Base-by-base conservation (phyloP, 495 filamentous ascomycete genomes). In the Physcia stellaris region DNA sequence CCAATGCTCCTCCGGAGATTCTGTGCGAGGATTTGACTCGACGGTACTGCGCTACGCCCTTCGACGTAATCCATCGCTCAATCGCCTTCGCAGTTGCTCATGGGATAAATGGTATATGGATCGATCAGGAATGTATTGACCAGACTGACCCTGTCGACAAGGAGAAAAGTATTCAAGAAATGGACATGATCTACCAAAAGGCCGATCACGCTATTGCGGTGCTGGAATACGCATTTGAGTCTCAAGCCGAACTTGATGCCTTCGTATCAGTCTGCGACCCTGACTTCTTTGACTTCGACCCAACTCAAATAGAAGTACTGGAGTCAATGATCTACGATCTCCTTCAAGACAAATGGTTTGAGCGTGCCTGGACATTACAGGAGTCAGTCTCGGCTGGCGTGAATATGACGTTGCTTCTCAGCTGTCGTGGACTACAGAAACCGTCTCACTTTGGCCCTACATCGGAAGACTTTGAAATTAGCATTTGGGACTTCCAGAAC, bases 91-190 rank as follows among this genome's bases (percentile, higher is more conserved):
- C 45, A 10, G 16, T 31, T 12, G 13, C 10, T 15, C 34, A 24
- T 6, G 17, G 24, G 17, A 20, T 44, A 27, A 38, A 39, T 18
- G 23, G 24, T 26, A 49, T 64, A n/a, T 64, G 61, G 60, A 61
- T 63, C 35, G 61, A 64, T 37, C 52, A 52, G 32, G 58, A 64
- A 39, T 63, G 60, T 37, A 51, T 64, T 31, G 47, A 60, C 5
- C 36, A 63, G 35, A 43, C 54, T 6, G 43, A 61, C 20, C 41
- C 37, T 35, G 40, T 32, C 4, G 55, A 58, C 23, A 50, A 63
- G 27, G 52, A 57, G 35, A 38, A 42, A 5, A 55, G 43, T 12
- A 61, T 64, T 15, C 58, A 63, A 35, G 54, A 48, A 20, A 63
- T 64, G 60, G 60, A 63, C 40, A 19, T 59, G 37, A 54, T 64